A percentile compares a stretch with the other conserved stretches of the same genome.
These are phyloP conservation scores for Neoconidiobolus thromboides DNA, from an alignment of 371 early-diverging fungal species.

Conservation along the genomic window DNA sequence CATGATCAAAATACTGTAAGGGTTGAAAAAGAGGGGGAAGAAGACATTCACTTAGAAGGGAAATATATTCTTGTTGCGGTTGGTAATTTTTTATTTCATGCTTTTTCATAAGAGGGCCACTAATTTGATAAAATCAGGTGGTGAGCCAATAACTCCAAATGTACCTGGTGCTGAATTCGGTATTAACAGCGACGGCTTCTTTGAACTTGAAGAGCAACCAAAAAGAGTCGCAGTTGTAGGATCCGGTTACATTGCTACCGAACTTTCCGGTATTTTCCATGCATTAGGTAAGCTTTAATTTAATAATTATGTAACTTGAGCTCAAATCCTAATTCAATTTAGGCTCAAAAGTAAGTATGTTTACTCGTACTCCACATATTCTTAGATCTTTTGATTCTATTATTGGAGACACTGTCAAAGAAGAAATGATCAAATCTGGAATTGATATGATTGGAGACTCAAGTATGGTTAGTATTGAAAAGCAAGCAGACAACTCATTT, in stretches of 20 bases:
- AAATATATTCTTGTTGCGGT: slow-evolving; percentile 80
- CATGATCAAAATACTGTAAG: slow-evolving; percentile 48
- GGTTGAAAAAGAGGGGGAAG: slow-evolving; percentile 31
- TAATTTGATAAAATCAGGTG: slow-evolving; percentile 19
- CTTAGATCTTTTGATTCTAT: slow-evolving; percentile 81
- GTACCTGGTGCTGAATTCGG: slow-evolving; percentile 74
- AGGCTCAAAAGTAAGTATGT: slow-evolving; percentile 72
- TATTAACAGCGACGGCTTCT: slow-evolving; percentile 90
- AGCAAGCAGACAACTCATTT: slow-evolving; percentile 12
- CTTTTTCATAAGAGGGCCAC: not conserved
- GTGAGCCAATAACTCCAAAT: slow-evolving; percentile 46
- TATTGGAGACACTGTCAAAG: slow-evolving; percentile 62
- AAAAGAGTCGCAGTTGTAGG: slow-evolving; percentile 79
- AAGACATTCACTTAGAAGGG: slow-evolving; percentile 34
- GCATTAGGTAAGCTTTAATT: slow-evolving; percentile 24
- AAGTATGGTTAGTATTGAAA: slow-evolving; percentile 21
- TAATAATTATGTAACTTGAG: no score
- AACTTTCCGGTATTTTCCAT: slow-evolving; percentile 88
- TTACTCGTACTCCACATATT: slow-evolving; percentile 68
- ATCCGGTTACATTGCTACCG: slow-evolving; percentile 79
- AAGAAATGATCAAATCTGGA: slow-evolving; percentile 51
- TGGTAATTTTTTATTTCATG: slow-evolving; percentile 18
- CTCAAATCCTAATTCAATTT: not conserved
- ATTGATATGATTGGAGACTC: slow-evolving; percentile 51
- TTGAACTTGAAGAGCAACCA: slow-evolving; percentile 78